phyloP scores from a whole-genome alignment of 1,284 basidiomycete genomes.

The Sanguinoderma infundibulare region DNA sequence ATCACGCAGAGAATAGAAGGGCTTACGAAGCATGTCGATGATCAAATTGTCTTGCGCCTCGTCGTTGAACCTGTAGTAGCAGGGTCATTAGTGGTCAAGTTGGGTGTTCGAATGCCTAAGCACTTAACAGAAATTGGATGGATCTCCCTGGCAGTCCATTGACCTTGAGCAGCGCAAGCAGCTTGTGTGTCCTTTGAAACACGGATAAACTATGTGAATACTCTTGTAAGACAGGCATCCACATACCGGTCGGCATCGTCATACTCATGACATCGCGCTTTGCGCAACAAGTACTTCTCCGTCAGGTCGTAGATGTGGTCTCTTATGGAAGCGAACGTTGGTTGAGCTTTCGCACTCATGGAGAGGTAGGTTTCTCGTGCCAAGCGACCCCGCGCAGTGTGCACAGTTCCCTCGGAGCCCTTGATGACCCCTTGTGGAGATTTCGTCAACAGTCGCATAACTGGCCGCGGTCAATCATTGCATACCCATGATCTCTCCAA shows the following conservation, averaged over 20 bases:
- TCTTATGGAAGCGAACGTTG: slow-evolving; percentile 56
- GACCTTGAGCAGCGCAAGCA: background rate
- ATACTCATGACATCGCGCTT: slow-evolving; percentile 46
- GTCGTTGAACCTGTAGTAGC: slow-evolving; percentile 75
- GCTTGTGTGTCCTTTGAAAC: background rate
- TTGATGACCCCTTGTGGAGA: slow-evolving; percentile 59
- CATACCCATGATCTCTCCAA: slow-evolving; percentile 69
- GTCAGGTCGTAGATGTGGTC: slow-evolving; percentile 59
- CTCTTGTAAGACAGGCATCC: background rate
- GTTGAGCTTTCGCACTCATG: slow-evolving; percentile 53
- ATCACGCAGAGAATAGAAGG: too few relatives aligned
- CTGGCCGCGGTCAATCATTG: background rate
- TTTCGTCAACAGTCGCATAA: background rate
- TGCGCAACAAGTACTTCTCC: slow-evolving; percentile 52
- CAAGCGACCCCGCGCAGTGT: slow-evolving; percentile 41
- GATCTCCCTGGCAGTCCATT: background rate
- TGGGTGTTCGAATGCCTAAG: too few relatives aligned
- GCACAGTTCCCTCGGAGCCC: slow-evolving; percentile 59
- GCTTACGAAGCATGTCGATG: slow-evolving; percentile 50
- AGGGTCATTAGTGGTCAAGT: too few relatives aligned
- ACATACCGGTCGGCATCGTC: slow-evolving; percentile 67
- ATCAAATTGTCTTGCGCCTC: slow-evolving; percentile 77
- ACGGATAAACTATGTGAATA: background rate
- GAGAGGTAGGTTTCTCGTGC: slow-evolving; percentile 47
- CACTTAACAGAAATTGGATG: background rate